Evolutionary conservation across 768 basidiomycete genomes (phyloP), one percentile per base, ranked within the genome.

Genomic region (Psilocybe cubensis): DNA sequence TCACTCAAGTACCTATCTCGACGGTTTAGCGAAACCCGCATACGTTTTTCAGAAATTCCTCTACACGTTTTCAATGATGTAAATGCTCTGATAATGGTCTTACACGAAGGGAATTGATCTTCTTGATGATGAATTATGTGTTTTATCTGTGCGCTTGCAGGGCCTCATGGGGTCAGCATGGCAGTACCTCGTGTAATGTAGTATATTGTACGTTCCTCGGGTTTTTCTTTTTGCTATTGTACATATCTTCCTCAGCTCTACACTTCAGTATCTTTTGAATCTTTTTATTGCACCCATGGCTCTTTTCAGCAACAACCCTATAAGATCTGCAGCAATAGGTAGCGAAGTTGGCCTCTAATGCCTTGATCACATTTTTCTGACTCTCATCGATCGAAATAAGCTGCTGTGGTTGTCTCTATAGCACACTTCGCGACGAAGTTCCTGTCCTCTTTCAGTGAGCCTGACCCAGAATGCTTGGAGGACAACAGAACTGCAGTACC

Each of bases 1-100:
- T 91, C 48, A 84, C 83, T 14, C 86, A 87, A 62, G 71, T 89
- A 25, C 86, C 83, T 20, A 69, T 79, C 66, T 54, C 49, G 10
- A 66, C 63, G 43, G 72, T 45, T 21, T 64, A 57, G 61, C 56
- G 21, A n/a, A 62, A 66, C 51, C 57, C 50, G 52, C 20, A 24
- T 31, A 45, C 41, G 68, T 47, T 64, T 56, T 51, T 57, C 47
- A 8, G 29, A 18, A 40, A 5, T 17, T 31, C 31, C 24, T 18
- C n/a, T 31, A 47, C 46, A 31, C 25, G 28, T 35, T 43, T 51
- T 49, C n/a, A 17, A 59, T 48, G 52, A 58, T 55, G 33, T 40
- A 27, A 57, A 31, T n/a, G 49, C 28, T 23, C 14, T n/a, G 44
- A n/a, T 20, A 25, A 17, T 23, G 43, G 31, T 48, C n/a, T 44